These are phyloP conservation scores for Hypoxylon sp. DNA, from an alignment of 2,329 filamentous ascomycete genomes.

Conservation along the genomic window DNA sequence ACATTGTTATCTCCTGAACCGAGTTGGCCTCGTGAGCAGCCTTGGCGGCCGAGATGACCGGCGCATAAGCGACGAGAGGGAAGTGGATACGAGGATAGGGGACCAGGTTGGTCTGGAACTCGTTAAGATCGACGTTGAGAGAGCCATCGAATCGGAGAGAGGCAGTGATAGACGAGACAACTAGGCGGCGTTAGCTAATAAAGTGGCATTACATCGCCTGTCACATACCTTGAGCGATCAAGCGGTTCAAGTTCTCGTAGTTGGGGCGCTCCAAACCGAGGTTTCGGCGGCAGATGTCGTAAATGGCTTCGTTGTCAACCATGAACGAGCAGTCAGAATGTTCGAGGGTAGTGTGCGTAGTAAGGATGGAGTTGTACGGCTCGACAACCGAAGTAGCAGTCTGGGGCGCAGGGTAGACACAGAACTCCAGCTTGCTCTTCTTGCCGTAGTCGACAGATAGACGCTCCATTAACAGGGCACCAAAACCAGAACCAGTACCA, in stretches of 20 bases:
- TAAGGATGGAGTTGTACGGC: conserved; percentile 99
- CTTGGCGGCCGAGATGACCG: conserved; percentile 94
- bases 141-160: conserved; percentile 98
- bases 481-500: conserved; percentile 98
- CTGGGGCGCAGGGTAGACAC: conserved; percentile 97
- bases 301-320: conserved; percentile 99
- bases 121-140: conserved; percentile 98
- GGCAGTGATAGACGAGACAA: conserved; percentile 97
- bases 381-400: conserved; percentile 98
- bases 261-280: conserved; percentile 96
- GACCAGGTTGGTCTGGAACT: conserved; percentile 99
- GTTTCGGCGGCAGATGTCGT: conserved; percentile 99
- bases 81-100: conserved; percentile 99
- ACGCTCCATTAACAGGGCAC: conserved; percentile 98
- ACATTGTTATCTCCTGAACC: conserved; percentile 97
- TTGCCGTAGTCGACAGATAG: conserved; percentile 99
- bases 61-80: conserved; percentile 95
- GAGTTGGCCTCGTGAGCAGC: conserved; percentile 98
- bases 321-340: conserved; percentile 99
- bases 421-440: conserved; percentile 99
- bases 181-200: conserved; percentile 60
- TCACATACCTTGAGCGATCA: conserved; percentile 89
- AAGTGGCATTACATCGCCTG: conserved; percentile 33
- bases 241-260: conserved; percentile 98
- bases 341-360: conserved; percentile 98